phyloP scores from a whole-genome alignment of 2,329 filamentous ascomycete species.

The Coleophoma cylindrospora region DNA sequence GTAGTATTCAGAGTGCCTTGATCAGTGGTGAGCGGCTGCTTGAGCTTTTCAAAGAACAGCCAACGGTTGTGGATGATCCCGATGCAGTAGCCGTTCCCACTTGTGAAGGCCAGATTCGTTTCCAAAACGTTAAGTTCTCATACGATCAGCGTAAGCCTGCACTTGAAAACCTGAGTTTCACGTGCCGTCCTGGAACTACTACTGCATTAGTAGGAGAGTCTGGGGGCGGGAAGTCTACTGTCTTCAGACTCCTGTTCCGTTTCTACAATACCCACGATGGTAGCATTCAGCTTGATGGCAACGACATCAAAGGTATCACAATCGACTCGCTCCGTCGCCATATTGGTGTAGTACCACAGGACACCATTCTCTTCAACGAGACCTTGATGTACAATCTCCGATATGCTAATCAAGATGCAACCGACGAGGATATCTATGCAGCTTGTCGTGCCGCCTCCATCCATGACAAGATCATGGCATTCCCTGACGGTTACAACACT shows the following conservation, averaged over 20 bases:
- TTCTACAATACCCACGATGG: slow-evolving; percentile 88
- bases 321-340: slow-evolving; percentile 89
- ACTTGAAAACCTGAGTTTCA: slow-evolving; percentile 77
- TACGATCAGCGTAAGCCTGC: slow-evolving; percentile 87
- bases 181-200: slow-evolving; percentile 82
- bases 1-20: slow-evolving; percentile 93
- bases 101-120: slow-evolving; percentile 79
- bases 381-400: slow-evolving; percentile 91
- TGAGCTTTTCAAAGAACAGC: slow-evolving; percentile 93
- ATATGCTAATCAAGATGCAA: slow-evolving; percentile 78
- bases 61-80: slow-evolving; percentile 78
- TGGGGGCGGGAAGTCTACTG: slow-evolving; percentile 92
- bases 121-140: slow-evolving; percentile 84
- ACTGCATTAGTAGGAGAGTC: slow-evolving; percentile 96
- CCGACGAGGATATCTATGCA: slow-evolving; percentile 74
- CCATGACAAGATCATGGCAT: slow-evolving; percentile 84
- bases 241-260: slow-evolving; percentile 92
- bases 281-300: slow-evolving; percentile 77
- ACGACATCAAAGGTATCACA: slow-evolving; percentile 78
- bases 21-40: slow-evolving; percentile 94
- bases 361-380: slow-evolving; percentile 93
- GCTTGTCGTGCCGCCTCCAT: slow-evolving; percentile 86
- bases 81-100: slow-evolving; percentile 55
- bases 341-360: slow-evolving; percentile 95
- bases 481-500: slow-evolving; percentile 83